These are phyloP conservation scores for Naumovozyma baii DNA, from an alignment of 805 yeast genomes.

Conservation along the genomic window DNA sequence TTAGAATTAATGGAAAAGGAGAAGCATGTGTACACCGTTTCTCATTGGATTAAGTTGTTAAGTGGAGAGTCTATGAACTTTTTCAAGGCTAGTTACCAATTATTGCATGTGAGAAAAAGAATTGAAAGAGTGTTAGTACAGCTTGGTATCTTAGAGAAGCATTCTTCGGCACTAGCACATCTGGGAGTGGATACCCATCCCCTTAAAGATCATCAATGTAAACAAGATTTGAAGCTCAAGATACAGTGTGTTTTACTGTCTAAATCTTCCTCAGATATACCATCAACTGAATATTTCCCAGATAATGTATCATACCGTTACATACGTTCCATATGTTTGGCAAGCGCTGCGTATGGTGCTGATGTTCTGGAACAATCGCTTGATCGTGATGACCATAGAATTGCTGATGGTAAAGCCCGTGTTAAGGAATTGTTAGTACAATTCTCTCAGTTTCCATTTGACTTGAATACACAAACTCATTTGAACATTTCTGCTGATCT, in stretches of 20 bases:
- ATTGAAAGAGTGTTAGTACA: slow-evolving; percentile 94
- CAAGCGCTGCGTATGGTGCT: slow-evolving; percentile 89
- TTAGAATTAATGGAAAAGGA: slow-evolving; percentile 80
- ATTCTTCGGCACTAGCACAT: slow-evolving; percentile 82
- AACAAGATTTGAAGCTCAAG: slow-evolving; percentile 69
- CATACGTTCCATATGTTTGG: slow-evolving; percentile 71
- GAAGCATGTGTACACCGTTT: slow-evolving; percentile 57
- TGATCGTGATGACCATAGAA: slow-evolving; percentile 64
- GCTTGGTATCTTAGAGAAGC: slow-evolving; percentile 92
- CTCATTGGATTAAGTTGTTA: slow-evolving; percentile 87
- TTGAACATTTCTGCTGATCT: slow-evolving; percentile 67
- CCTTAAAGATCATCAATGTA: slow-evolving; percentile 73
- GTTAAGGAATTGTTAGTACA: slow-evolving; percentile 83
- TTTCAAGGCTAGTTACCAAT: slow-evolving; percentile 86
- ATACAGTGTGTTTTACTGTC: slow-evolving; percentile 59
- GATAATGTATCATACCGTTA: slow-evolving; percentile 54
- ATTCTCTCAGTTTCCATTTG: slow-evolving; percentile 79
- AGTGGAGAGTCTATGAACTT: slow-evolving; percentile 97
- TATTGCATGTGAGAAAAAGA: slow-evolving; percentile 94
- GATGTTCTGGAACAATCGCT: slow-evolving; percentile 89
- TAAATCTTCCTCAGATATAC: no score
- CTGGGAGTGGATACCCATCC: slow-evolving; percentile 99
- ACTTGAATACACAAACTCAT: slow-evolving; percentile 43
- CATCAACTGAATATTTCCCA: slow-evolving; percentile 58
- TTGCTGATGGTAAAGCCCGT: slow-evolving; percentile 85